Percentiles rank a stretch among this genome's conserved stretches.
These are phyloP conservation scores for Xylariales sp. DNA, from an alignment of 2,329 filamentous ascomycete species.

Conservation along the genomic window DNA sequence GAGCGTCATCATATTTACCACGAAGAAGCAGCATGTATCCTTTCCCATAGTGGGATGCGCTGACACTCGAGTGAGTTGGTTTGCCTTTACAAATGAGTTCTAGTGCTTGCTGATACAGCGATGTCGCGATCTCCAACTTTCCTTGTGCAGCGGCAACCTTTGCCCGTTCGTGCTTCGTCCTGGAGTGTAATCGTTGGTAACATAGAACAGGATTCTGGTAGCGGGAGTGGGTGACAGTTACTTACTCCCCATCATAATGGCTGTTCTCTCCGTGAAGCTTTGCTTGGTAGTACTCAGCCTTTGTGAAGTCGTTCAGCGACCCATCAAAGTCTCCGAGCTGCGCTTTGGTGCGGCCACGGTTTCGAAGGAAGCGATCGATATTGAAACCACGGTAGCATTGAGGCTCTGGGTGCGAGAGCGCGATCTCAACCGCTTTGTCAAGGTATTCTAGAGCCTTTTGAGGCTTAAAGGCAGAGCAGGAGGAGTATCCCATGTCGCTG, in stretches of 20 bases:
- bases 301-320: constrained; percentile 3
- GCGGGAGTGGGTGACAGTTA: not conserved
- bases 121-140: not conserved
- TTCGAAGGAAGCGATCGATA: constrained; percentile 10
- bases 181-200: not conserved
- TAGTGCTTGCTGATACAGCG: not conserved
- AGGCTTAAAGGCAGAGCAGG: constrained; percentile 3
- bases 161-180: constrained; percentile 4
- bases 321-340: constrained; percentile 2
- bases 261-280: constrained; percentile 3
- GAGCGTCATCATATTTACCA: constrained; percentile 1
- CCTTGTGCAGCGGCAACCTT: constrained; percentile 1
- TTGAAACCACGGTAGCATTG: not conserved
- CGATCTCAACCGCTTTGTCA: not conserved
- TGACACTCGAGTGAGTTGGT: constrained; percentile 5
- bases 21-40: constrained; percentile 11
- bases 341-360: constrained; percentile 3
- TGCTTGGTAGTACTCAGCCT: constrained; percentile 3
- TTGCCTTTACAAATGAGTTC: not conserved
- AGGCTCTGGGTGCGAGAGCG: constrained; percentile 1
- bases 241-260: constrained; percentile 10
- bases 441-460: constrained; percentile 2
- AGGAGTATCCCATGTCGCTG: constrained; percentile 12
- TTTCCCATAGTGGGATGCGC: not conserved
- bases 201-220: no score